Percentiles rank a stretch among this genome's conserved stretches.
phyloP scores from a whole-genome alignment of 768 basidiomycete species.

The Kwoniella heveanensis region DNA sequence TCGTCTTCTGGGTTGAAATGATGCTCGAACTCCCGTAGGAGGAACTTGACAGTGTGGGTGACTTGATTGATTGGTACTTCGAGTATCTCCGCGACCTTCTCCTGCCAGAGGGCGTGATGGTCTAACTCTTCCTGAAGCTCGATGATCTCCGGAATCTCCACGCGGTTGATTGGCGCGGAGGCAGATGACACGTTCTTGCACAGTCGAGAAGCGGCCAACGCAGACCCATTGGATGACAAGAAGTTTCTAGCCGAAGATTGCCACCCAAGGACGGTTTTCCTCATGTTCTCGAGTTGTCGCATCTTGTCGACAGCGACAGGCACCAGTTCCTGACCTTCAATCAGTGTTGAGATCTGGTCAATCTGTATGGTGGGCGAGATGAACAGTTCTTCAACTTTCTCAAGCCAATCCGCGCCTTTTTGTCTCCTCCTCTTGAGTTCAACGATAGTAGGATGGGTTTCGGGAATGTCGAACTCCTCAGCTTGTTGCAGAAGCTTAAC shows the following conservation, averaged over 20 bases:
- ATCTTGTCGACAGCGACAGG: constrained; percentile 72
- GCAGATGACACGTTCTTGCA: constrained; percentile 42
- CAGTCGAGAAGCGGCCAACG: constrained; percentile 34
- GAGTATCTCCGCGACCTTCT: constrained; percentile 25
- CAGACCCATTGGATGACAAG: constrained; percentile 24
- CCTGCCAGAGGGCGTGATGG: constrained; percentile 45
- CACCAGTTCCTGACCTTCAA: constrained; percentile 63
- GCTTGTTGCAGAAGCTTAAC: constrained; percentile 72
- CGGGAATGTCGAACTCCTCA: constrained; percentile 66
- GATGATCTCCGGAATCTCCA: constrained; percentile 49
- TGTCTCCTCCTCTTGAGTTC: constrained; percentile 67
- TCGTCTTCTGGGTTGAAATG: constrained; percentile 46
- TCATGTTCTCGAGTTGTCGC: constrained; percentile 67
- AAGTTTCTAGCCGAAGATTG: constrained; percentile 36
- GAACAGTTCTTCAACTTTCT: constrained; percentile 61
- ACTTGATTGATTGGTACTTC: constrained; percentile 20
- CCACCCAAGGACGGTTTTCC: constrained; percentile 52
- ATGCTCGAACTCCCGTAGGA: constrained; percentile 25
- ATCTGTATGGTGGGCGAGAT: constrained; percentile 62
- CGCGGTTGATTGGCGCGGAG: constrained; percentile 37
- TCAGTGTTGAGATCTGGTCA: constrained; percentile 73
- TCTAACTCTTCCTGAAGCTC: constrained; percentile 44
- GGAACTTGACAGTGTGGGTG: constrained; percentile 20
- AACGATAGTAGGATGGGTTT: constrained; percentile 68
- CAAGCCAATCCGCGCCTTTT: constrained; percentile 77